Base-by-base conservation (phyloP, 2,329 filamentous ascomycete genomes). In the Beauveria medogensis region DNA sequence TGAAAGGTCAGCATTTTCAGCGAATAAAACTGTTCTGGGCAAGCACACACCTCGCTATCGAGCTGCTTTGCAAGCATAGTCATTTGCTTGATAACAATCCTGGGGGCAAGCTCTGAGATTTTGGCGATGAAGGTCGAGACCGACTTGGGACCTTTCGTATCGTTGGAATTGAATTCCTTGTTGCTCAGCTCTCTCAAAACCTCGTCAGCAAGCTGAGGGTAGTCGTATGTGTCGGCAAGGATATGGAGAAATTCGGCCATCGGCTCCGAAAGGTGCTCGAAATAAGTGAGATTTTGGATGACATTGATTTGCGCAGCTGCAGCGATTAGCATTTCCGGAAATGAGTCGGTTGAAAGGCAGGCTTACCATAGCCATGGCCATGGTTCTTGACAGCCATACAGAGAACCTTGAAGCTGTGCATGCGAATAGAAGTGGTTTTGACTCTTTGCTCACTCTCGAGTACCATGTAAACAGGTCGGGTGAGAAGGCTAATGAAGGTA, bases 211-310 rank as follows among this genome's bases (percentile, higher is more conserved):
- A 99, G 81, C 70, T 99, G 94, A 18, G 92, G 90, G 71, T 97
- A 96, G 75, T 99, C 94, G 76, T 97, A 99, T 77, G 97, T 93
- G 72, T 97, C 92, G 1, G 92, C 88, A 28, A 99, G 80, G 69
- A 97, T 99, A 68, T 97, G 91, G 5, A 99, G 78, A 68, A 99
- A 96, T 72, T 99, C 95, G 37, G 94, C 94, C 94, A 99, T 99
- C 1, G 94, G 94, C 70, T 99, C 94, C 0, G 94, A 93, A n/a
- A 99, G 78, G 74, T 99, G 94, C 75, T 99, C 94, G 69, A 97
- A 99, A 72, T 99, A 99, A 5, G 94, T 96, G 66, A 99, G 77
- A 71, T 94, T 97, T 73, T 99, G 94, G 59, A 97, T 92, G 69
- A 99, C 96, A 51, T 92, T 96, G 53, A 96, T 97, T 80, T 99